These are phyloP conservation scores for Lachancea meyersii DNA, from an alignment of 805 yeast species.

Conservation along the genomic window DNA sequence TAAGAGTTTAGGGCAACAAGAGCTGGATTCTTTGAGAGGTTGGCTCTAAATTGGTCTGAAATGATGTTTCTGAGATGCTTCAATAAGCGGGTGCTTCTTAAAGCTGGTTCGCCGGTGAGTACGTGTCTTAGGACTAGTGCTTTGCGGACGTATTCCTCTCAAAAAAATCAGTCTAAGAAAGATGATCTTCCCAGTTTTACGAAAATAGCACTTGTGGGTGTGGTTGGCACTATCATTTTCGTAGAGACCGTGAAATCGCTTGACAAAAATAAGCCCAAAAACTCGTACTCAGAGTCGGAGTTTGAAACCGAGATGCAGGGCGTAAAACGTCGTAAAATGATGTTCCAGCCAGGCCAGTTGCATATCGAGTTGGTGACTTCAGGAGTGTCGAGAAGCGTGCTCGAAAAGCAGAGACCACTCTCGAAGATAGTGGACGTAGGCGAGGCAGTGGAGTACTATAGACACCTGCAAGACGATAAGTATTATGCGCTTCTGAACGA, in stretches of 20 bases:
- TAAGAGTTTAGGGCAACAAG: no score
- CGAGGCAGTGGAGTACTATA: conserved; percentile 42
- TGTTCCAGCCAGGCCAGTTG: conserved; percentile 38
- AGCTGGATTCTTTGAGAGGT: no score
- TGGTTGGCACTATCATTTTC: conserved; percentile 41
- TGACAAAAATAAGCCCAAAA: conserved; percentile 33
- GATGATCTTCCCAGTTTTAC: conserved; percentile 35
- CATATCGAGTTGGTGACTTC: conserved; percentile 38
- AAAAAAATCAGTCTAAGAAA: conserved; percentile 2
- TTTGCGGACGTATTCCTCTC: conserved; percentile 3
- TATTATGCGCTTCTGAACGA: conserved; percentile 51
- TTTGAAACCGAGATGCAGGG: conserved; percentile 44
- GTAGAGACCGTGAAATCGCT: conserved; percentile 36
- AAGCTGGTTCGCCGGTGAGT: neutral
- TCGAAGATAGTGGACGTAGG: conserved; percentile 44
- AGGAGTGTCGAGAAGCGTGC: conserved; percentile 13
- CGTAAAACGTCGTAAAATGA: conserved; percentile 43
- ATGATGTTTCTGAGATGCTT: neutral
- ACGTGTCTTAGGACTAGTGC: neutral
- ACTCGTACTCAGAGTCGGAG: conserved; percentile 32
- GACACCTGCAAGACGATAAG: conserved; percentile 38
- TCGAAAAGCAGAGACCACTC: conserved; percentile 16
- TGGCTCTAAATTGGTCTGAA: no score
- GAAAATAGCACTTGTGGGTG: conserved; percentile 38
- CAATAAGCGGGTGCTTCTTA: neutral